These are phyloP conservation scores for Colletotrichum sansevieriae DNA, from an alignment of 2,329 filamentous ascomycete genomes.

Conservation along the genomic window DNA sequence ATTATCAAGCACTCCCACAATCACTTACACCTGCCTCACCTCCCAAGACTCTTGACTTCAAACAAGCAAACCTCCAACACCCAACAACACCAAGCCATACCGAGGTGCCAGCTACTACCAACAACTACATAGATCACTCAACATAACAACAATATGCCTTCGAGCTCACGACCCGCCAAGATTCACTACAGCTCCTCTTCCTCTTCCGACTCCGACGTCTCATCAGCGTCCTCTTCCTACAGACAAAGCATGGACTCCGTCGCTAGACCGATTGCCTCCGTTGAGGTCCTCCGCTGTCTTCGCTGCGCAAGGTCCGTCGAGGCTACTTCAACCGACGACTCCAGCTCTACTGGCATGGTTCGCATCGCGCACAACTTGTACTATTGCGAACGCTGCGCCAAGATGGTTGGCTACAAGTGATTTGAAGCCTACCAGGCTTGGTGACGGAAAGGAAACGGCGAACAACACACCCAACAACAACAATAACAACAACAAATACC, in stretches of 20 bases:
- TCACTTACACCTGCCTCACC: not conserved
- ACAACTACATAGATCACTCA: not conserved
- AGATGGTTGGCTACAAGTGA: slow-evolving; percentile 74
- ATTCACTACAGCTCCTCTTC: slow-evolving; percentile 56
- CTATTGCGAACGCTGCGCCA: slow-evolving; percentile 75
- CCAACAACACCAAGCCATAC: slow-evolving; percentile 1
- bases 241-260: slow-evolving; percentile 65
- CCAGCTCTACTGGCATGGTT: slow-evolving; percentile 71
- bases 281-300: slow-evolving; percentile 73
- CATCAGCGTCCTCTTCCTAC: slow-evolving; percentile 52
- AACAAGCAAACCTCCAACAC: not conserved
- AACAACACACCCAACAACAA: not conserved
- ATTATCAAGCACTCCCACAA: slow-evolving; percentile 39
- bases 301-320: slow-evolving; percentile 72
- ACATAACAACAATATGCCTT: slow-evolving; percentile 46
- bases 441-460: slow-evolving; percentile 9
- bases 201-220: slow-evolving; percentile 59
- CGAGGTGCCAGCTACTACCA: not conserved
- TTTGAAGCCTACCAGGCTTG: not conserved
- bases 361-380: slow-evolving; percentile 75
- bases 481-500: slow-evolving; percentile 11
- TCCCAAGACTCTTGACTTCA: slow-evolving; percentile 16
- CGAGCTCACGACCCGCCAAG: slow-evolving; percentile 51
- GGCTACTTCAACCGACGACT: slow-evolving; percentile 71
- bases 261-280: slow-evolving; percentile 61